Evolutionary conservation across 2,329 filamentous ascomycete genomes (phyloP).

Genomic region (Coniella vitis): DNA sequence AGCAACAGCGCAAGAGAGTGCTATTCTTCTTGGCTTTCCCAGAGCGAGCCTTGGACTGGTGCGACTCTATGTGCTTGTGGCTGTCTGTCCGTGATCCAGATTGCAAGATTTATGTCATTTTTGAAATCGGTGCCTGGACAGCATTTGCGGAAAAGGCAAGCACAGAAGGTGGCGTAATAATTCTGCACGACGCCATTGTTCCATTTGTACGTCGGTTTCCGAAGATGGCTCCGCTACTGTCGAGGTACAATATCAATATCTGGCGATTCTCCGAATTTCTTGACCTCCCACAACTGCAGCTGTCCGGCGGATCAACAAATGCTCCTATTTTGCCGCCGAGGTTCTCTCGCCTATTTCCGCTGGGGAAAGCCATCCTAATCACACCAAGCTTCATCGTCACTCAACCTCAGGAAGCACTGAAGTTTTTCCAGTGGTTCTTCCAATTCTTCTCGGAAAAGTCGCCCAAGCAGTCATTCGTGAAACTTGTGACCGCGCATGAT

Average conservation of each 20-base stretch:
- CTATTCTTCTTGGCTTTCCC: conserved; percentile 46
- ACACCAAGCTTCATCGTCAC: conserved; percentile 44
- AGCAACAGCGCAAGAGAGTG: background rate
- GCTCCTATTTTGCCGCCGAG: background rate
- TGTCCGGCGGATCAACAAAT: conserved; percentile 19
- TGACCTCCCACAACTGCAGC: conserved; percentile 23
- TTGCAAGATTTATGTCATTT: conserved; percentile 36
- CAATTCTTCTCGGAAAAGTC: conserved; percentile 30
- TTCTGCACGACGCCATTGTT: conserved; percentile 39
- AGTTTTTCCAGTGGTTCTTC: conserved; percentile 36
- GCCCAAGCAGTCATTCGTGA: conserved; percentile 19
- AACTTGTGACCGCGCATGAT: conserved; percentile 30
- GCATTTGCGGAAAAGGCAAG: conserved; percentile 30
- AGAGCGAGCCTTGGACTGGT: conserved; percentile 25
- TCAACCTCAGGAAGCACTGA: conserved; percentile 32
- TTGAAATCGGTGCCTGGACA: conserved; percentile 39
- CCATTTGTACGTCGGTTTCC: conserved; percentile 34
- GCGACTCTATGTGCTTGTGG: conserved; percentile 37
- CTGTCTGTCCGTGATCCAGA: conserved; percentile 31
- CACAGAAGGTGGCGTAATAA: conserved; percentile 26
- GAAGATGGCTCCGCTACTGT: conserved; percentile 27
- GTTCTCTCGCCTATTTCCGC: conserved; percentile 34
- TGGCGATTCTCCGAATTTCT: conserved; percentile 35
- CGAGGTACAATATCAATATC: conserved; percentile 24
- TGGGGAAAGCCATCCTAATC: conserved; percentile 37